Conservation (phyloP, 305 asterid species). For the Nicotiana rustica region DNA sequence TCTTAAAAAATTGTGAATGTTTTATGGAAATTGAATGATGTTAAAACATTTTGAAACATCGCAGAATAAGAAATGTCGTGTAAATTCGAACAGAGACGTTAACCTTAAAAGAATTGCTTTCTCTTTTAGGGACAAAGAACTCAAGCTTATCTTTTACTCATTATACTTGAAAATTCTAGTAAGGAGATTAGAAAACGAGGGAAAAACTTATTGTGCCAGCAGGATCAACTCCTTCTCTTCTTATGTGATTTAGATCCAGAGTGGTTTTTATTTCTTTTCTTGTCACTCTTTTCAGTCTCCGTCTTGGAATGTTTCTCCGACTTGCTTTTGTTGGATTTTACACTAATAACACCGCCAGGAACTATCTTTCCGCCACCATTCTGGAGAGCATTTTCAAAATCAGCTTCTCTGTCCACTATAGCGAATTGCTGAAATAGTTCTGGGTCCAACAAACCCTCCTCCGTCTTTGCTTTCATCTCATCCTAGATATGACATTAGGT, state of each 20-base stretch:
- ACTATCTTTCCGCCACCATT: slow-evolving; percentile 56
- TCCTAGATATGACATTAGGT: slow-evolving; percentile 49
- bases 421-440: slow-evolving; percentile 75
- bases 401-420: slow-evolving; percentile 73
- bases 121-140: too few species aligned
- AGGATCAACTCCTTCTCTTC: slow-evolving; percentile 53
- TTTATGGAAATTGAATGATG: too few species aligned
- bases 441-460: slow-evolving; percentile 57
- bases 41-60: too few species aligned
- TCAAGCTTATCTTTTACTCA: too few species aligned
- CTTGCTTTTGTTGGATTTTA: slow-evolving; percentile 61
- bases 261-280: slow-evolving; percentile 68
- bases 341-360: slow-evolving; percentile 64
- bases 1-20: too few species aligned
- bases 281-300: slow-evolving; percentile 50
- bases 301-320: slow-evolving; percentile 17
- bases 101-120: too few species aligned
- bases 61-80: too few species aligned
- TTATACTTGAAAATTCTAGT: background rate
- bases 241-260: slow-evolving; percentile 64
- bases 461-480: slow-evolving; percentile 60
- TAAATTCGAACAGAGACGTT: too few species aligned
- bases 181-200: background rate
- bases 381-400: slow-evolving; percentile 78
- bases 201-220: background rate